Evolutionary conservation across 2,329 filamentous ascomycete genomes (phyloP), one percentile per base, ranked within the genome.

Genomic region (Stagonosporopsis cucurbitacearum): DNA sequence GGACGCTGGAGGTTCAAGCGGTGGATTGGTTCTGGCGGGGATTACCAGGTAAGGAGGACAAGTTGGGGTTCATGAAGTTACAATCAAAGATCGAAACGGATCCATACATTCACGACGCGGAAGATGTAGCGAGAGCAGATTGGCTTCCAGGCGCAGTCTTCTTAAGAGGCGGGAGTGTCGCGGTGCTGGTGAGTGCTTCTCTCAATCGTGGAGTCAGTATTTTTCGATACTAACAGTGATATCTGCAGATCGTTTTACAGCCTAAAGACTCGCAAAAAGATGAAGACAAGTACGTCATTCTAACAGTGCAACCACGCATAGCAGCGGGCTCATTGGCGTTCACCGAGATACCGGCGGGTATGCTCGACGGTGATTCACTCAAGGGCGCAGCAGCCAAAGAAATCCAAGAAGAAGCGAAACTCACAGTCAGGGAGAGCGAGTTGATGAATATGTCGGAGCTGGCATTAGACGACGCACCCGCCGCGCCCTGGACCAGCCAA

Each of bases 301-400:
- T 87, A 9, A 84, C 84, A 0, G 69, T 85, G 4, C 84, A 86
- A 59, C 84, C 84, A 11, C 80, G 84, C 23, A 80, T 85, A 11
- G 81, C 84, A 4, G 82, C 83, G 1, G 82, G 81, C 0, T 82
- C 80, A 1, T 75, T 86, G 3, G 73, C 79, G 1, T 82, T 87
- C 54, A 64, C 78, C 12, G 84, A 86, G 65, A 79, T 87, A 8
- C 84, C 84, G 2, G 84, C 84, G 0, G 84, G 84, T 17, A 86
- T 87, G 83, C 74, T 87, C 1, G 84, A 87, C 60, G 81, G 82
- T 57, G 80, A 81, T 9, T 79, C 79, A 0, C 84, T 86, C 57
- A 74, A 78, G 0, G 83, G 84, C 6, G 80, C 77, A 9, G 84
- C 84, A 0, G 83, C 82, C 2, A 79, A 81, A 45, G 84, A 87